phyloP scores from a whole-genome alignment of 306 rosid genomes.

The Vigna mungo region DNA sequence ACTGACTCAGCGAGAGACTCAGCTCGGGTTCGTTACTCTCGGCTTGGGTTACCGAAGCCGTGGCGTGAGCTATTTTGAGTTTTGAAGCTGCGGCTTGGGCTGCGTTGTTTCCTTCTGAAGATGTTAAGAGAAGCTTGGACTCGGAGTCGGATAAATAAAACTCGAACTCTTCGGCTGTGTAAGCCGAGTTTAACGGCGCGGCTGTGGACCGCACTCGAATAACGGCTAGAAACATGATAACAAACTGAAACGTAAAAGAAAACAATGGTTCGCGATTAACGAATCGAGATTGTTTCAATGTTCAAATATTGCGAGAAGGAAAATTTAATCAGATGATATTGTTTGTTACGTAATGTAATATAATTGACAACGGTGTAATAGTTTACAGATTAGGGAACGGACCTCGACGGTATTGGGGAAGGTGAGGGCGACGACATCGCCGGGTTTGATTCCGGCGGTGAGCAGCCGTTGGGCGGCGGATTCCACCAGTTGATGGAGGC shows the following conservation, averaged over 20 bases:
- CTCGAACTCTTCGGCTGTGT: constrained; percentile 82
- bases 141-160: constrained; percentile 70
- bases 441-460: constrained; percentile 63
- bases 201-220: constrained; percentile 85
- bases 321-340: background rate
- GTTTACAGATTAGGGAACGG: background rate
- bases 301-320: background rate
- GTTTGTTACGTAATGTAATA: background rate
- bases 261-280: background rate
- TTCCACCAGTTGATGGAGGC: constrained; percentile 61
- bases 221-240: constrained; percentile 78
- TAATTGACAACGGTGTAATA: background rate
- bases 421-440: constrained; percentile 85
- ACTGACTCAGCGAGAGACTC: constrained; percentile 37
- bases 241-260: constrained; percentile 48
- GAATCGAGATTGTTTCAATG: too few relatives aligned
- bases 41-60: constrained; percentile 49
- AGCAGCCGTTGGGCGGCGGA: constrained; percentile 61
- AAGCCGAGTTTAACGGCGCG: constrained; percentile 86
- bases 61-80: constrained; percentile 60
- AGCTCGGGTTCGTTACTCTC: constrained; percentile 42
- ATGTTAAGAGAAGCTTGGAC: constrained; percentile 76
- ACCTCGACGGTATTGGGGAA: constrained; percentile 88
- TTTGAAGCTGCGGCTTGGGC: constrained; percentile 73
- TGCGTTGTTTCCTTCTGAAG: constrained; percentile 53